Conservation (phyloP, 495 filamentous ascomycete species). For the Xylona heveae region DNA sequence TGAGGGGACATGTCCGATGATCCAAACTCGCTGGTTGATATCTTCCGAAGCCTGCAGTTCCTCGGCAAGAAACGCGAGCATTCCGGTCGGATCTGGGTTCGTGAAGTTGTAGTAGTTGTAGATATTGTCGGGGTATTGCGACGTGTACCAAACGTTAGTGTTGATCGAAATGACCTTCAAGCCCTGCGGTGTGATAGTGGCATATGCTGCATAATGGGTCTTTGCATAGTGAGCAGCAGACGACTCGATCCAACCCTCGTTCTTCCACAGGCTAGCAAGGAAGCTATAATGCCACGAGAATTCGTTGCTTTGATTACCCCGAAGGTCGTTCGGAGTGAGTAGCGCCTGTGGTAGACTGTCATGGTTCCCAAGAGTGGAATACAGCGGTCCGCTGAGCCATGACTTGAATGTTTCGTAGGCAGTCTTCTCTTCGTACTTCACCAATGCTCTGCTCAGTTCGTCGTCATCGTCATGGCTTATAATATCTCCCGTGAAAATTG, state of each 20-base stretch:
- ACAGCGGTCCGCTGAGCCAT: too few species aligned
- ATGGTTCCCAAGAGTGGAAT: too few species aligned
- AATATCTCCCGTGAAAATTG: too few species aligned
- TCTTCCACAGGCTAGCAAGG: constrained; percentile 11
- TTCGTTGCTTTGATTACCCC: too few species aligned
- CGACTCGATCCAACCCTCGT: constrained; percentile 11
- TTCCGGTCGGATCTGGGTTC: constrained; percentile 17
- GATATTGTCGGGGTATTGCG: constrained; percentile 11
- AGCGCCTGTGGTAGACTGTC: too few species aligned
- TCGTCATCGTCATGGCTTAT: too few species aligned
- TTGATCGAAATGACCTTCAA: constrained; percentile 16
- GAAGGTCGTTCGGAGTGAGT: too few species aligned
- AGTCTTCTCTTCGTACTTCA: too few species aligned
- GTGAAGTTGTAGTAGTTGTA: constrained; percentile 19
- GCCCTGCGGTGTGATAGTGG: constrained; percentile 11
- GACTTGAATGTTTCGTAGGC: too few species aligned
- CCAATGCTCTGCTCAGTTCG: too few species aligned
- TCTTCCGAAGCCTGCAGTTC: constrained; percentile 18
- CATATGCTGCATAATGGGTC: constrained; percentile 13
- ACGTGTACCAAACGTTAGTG: too few species aligned
- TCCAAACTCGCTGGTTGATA: constrained; percentile 17
- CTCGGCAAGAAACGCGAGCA: constrained; percentile 14
- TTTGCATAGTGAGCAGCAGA: constrained; percentile 8
- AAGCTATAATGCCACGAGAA: constrained; percentile 14
- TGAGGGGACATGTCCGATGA: constrained; percentile 16